These are phyloP conservation scores for Sclerotinia minor DNA, from an alignment of 2,329 filamentous ascomycete species.

Conservation along the genomic window DNA sequence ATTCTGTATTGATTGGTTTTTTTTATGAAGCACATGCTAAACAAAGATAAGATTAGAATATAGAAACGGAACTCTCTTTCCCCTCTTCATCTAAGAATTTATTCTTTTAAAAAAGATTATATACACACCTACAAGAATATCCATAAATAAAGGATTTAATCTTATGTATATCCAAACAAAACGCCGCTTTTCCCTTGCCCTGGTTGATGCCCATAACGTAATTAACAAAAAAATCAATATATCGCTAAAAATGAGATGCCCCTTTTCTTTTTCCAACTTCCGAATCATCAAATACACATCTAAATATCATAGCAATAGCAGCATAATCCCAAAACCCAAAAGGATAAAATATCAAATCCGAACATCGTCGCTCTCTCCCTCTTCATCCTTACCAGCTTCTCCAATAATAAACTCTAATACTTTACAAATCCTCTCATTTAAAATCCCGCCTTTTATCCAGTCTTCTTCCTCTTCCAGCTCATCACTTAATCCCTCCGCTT, in stretches of 20 bases:
- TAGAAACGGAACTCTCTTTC: no score
- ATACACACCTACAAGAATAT: not conserved
- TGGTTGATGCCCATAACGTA: no score
- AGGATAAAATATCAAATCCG: constrained; percentile 20
- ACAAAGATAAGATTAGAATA: no score
- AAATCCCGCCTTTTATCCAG: constrained; percentile 40
- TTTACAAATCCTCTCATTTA: constrained; percentile 45
- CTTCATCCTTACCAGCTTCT: constrained; percentile 45
- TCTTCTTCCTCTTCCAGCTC: constrained; percentile 32
- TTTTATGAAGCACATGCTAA: no score
- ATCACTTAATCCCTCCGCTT: constrained; percentile 39
- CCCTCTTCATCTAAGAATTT: not conserved
- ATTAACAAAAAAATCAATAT: no score
- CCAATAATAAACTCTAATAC: constrained; percentile 46
- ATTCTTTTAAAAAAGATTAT: not conserved
- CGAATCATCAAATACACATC: not conserved
- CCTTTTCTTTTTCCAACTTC: not conserved
- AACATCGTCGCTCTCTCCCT: constrained; percentile 36
- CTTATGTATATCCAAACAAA: not conserved
- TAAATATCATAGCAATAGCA: not conserved
- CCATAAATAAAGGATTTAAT: not conserved
- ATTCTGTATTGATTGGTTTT: not conserved
- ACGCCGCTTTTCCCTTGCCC: constrained; percentile 8
- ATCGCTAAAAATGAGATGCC: not conserved
- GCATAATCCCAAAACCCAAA: not conserved